Evolutionary conservation across 768 basidiomycete species (phyloP).

Genomic region (Lentinus brumalis): DNA sequence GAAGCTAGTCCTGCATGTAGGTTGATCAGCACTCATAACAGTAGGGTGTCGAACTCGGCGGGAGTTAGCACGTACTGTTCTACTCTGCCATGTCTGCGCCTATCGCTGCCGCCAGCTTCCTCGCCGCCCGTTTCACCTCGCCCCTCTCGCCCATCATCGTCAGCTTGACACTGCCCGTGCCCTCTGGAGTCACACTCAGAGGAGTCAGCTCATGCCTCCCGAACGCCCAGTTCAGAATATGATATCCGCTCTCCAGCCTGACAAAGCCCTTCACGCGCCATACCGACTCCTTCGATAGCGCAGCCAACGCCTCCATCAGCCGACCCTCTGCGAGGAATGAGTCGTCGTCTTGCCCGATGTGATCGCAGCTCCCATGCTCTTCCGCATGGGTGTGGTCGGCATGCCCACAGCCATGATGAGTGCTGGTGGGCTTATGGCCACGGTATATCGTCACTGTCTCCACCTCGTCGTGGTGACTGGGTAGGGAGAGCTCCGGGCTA

Average conservation of each 20-base stretch:
- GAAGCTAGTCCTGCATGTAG: background rate
- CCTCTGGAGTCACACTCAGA: slow-evolving; percentile 29
- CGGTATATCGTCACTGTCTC: slow-evolving; percentile 71
- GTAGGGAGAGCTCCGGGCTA: slow-evolving; percentile 13
- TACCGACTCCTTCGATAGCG: slow-evolving; percentile 65
- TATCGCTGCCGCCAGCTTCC: slow-evolving; percentile 52
- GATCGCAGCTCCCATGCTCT: background rate
- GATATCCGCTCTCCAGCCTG: slow-evolving; percentile 43
- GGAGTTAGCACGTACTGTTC: background rate
- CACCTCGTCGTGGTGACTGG: slow-evolving; percentile 77
- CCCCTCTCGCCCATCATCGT: slow-evolving; percentile 94
- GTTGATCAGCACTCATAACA: background rate
- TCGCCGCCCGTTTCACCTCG: slow-evolving; percentile 64
- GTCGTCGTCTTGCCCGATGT: slow-evolving; percentile 17
- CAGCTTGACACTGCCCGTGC: slow-evolving; percentile 49
- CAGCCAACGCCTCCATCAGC: slow-evolving; percentile 49
- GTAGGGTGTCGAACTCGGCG: background rate
- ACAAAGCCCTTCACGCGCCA: slow-evolving; percentile 92
- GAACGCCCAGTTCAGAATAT: slow-evolving; percentile 93
- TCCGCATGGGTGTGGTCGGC: background rate
- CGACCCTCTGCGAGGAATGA: slow-evolving; percentile 37
- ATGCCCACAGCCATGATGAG: slow-evolving; percentile 15
- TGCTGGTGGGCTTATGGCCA: slow-evolving; percentile 32
- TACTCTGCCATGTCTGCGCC: slow-evolving; percentile 37
- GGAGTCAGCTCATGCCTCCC: slow-evolving; percentile 73